Base-by-base conservation (phyloP, 2,329 filamentous ascomycete species). In the Fusarium albosuccineum region DNA sequence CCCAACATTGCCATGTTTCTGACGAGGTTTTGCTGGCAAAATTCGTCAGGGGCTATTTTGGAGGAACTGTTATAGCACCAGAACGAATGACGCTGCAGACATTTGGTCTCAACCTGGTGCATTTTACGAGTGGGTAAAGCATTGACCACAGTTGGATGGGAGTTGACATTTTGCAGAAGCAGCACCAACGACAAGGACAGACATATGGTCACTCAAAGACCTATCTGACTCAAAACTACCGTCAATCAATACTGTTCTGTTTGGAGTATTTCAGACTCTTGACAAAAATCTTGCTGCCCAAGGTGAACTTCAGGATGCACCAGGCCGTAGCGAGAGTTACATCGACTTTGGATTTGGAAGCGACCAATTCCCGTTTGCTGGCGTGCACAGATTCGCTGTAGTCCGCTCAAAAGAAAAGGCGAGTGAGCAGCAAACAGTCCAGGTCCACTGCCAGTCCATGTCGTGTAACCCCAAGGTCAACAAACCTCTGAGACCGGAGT, bases 311-410 rank as follows among this genome's bases (percentile, higher is more conserved):
- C 17, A 52, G 27, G 9, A 6, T 6, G 2, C 27, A 3, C 39
- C 34, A 22, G 49, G 34, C 2, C 11, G 14, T 9, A 60, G 57
- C 1, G 62, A 72, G 10, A 77, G 76, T 33, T 68, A 69, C 30
- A 44, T 77, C 9, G 76, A 78, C 59, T 70, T 77, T 44, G 65
- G 67, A 0, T 78, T 74, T 16, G 75, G 76, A 2, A 73, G 66
- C 13, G 70, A 76, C 17, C 39, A 63, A 46, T 46, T 50, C 0
- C 22, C 13, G 0, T 78, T 78, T n/a, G 66, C 70, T 0, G 76
- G 76, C 0, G 72, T 71, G 3, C 76, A 78, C 48, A 67, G 75
- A 2, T 75, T 78, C 26, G 70, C 67, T 8, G 56, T 78, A 5
- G 56, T 72, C 3, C 64, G 75, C 6, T 41, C 57, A 3, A 29